Evolutionary conservation across 768 basidiomycete species (phyloP).

Genomic region (Sarcodon aspratus): DNA sequence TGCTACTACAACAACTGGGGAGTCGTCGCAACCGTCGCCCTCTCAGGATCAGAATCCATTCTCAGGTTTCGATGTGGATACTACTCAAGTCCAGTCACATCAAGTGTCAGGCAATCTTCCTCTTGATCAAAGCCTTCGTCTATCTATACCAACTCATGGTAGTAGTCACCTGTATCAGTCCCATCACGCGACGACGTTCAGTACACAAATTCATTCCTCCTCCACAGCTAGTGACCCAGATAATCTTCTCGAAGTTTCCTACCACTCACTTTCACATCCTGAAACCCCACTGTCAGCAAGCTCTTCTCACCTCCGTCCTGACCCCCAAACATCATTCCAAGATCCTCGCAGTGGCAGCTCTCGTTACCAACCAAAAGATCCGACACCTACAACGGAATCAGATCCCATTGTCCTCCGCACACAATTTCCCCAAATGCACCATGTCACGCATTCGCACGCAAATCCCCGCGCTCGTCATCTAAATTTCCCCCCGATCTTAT

Average conservation of each 20-base stretch:
- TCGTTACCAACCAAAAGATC: conserved; percentile 2
- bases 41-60: conserved; percentile 10
- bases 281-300: conserved; percentile 13
- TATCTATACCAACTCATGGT: conserved; percentile 10
- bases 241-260: conserved; percentile 20
- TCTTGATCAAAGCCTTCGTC: conserved; percentile 3
- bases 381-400: conserved; percentile 16
- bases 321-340: conserved; percentile 4
- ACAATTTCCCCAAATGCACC: conserved; percentile 51
- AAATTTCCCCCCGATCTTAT: neutral
- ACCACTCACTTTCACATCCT: conserved; percentile 17
- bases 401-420: conserved; percentile 50
- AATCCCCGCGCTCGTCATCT: conserved; percentile 35
- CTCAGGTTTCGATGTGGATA: conserved; percentile 8
- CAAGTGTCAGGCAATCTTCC: conserved; percentile 10
- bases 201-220: conserved; percentile 10
- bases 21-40: conserved; percentile 8
- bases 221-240: conserved; percentile 7
- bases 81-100: conserved; percentile 10
- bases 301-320: conserved; percentile 10
- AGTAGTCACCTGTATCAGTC: conserved; percentile 11
- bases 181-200: conserved; percentile 14
- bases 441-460: conserved; percentile 71
- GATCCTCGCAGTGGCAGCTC: conserved; percentile 6
- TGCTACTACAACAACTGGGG: neutral